Conservation (phyloP, 2,329 filamentous ascomycete species). For the Plenodomus lindquistii region DNA sequence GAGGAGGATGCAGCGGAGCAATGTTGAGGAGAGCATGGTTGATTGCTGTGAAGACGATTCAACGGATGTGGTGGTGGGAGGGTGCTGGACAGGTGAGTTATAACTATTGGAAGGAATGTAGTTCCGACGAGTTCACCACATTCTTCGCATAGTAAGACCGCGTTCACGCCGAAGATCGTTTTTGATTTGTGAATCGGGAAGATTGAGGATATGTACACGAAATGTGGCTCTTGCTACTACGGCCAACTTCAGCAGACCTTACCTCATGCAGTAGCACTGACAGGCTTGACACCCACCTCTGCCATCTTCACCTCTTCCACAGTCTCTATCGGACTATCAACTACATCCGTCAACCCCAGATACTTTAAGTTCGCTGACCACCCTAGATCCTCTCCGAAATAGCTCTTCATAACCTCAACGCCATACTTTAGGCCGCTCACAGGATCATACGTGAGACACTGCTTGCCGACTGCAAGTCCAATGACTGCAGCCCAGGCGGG, state of each 20-base stretch:
- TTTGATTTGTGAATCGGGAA: too few species aligned
- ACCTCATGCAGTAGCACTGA: constrained; percentile 26
- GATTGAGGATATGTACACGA: too few species aligned
- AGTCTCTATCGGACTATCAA: constrained; percentile 20
- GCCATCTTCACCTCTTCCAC: constrained; percentile 25
- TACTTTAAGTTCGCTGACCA: constrained; percentile 46
- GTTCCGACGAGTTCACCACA: too few species aligned
- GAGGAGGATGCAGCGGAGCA: too few species aligned
- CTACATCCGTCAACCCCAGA: constrained; percentile 37
- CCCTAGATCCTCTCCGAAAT: constrained; percentile 70
- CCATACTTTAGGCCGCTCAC: constrained; percentile 62
- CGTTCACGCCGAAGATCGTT: too few species aligned
- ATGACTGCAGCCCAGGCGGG: constrained; percentile 59
- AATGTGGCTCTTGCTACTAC: background rate
- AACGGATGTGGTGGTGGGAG: too few species aligned
- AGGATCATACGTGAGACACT: constrained; percentile 66
- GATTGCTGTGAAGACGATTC: too few species aligned
- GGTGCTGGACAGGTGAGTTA: too few species aligned
- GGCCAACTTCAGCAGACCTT: too few species aligned
- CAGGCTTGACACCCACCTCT: constrained; percentile 36
- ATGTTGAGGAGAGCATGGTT: too few species aligned
- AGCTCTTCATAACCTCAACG: constrained; percentile 63
- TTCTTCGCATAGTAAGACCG: too few species aligned
- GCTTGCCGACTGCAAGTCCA: constrained; percentile 70
- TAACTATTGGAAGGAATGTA: too few species aligned